Evolutionary conservation across 169 alveolate species (phyloP), one percentile per base, ranked within the genome.

Genomic region (Plasmodium billcollinsi): DNA sequence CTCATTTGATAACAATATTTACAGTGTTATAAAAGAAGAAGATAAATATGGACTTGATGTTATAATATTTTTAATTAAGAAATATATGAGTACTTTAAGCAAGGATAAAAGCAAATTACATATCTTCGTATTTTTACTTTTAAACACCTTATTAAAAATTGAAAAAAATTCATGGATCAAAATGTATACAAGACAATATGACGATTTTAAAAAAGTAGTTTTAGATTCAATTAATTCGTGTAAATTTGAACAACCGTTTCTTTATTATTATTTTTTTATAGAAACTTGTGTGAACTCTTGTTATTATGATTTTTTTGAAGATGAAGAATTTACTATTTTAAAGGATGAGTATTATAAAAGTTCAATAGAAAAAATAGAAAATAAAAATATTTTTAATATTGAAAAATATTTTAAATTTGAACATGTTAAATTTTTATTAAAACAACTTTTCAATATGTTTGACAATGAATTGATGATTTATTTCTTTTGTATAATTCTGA

Each of bases 41-140:
- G 86, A 83, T 20, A 71, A 83, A 59, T 67, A 70, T 70, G 83
- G 91, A 12, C 18, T 70, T 69, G 91, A 83, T 24, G 74, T 63
- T 18, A 39, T 70, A 6, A 71, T 83, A 18, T 83, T 71, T 62
- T 61, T 83, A 50, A 66, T 43, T n/a, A 83, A 83, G 11, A 83
- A 58, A 70, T 83, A 63, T 58, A n/a, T 83, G 39, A 56, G 71
- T n/a, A 83, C 66, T 14, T 52, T 49, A 69, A 54, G 59, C 43
- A 83, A 69, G 14, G 66, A 83, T 56, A 83, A 83, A 24, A 26
- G 52, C 39, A 47, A 63, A 54, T 61, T 83, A 24, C 63, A 83
- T 43, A 70, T 83, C 14, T 83, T 83, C 43, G 61, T 83, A 39
- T 39, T 67, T 29, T 47, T 63, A 67, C 85, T 67, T 70, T 69